Conservation (phyloP, 2,329 filamentous ascomycete species). For the Aspergillus glaucus region DNA sequence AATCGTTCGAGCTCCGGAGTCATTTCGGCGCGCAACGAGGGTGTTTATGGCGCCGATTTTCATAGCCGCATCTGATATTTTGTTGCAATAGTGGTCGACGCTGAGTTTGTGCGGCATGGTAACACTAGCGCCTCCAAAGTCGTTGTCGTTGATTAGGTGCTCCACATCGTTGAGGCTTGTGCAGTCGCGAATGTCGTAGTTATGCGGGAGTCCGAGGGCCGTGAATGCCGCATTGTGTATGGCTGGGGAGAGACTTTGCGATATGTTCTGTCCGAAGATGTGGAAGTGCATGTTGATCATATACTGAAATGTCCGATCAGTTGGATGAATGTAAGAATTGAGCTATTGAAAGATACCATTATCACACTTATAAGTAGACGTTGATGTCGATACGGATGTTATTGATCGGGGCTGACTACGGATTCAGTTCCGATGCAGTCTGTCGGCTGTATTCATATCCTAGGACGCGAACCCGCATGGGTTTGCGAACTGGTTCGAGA, state of each 20-base stretch:
- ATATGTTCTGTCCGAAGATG: slow-evolving; percentile 13
- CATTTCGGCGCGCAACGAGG: neutral
- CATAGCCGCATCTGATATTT: slow-evolving; percentile 4
- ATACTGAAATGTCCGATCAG: no score
- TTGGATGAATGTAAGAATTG: neutral
- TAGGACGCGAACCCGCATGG: no score
- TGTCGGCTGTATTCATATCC: neutral
- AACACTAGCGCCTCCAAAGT: slow-evolving; percentile 81
- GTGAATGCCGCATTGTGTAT: slow-evolving; percentile 16
- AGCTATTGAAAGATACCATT: neutral
- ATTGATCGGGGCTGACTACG: neutral
- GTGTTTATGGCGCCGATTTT: neutral
- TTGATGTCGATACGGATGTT: neutral
- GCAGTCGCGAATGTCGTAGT: slow-evolving; percentile 9
- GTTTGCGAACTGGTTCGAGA: no score
- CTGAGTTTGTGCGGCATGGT: slow-evolving; percentile 34
- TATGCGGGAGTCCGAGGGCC: slow-evolving; percentile 6
- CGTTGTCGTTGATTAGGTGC: slow-evolving; percentile 54
- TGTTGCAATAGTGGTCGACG: slow-evolving; percentile 5
- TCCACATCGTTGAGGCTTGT: slow-evolving; percentile 16
- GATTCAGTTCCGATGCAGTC: neutral
- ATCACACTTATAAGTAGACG: neutral
- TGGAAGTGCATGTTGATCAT: neutral
- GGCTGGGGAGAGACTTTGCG: slow-evolving; percentile 12
- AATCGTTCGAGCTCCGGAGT: neutral